phyloP scores from a whole-genome alignment of 768 basidiomycete species.

The Mycena haematopus region DNA sequence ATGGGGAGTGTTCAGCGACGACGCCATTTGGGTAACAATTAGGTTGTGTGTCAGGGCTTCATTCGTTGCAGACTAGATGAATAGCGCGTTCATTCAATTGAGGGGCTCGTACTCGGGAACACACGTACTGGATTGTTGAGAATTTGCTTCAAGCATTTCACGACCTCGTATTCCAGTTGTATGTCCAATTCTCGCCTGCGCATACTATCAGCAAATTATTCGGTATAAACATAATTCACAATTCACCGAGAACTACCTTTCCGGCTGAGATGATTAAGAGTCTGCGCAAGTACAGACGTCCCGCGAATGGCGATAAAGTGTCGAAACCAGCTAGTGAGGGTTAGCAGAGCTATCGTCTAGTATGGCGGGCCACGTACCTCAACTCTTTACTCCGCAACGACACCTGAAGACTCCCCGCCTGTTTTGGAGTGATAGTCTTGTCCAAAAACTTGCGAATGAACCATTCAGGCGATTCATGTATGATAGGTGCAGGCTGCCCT shows the following conservation, averaged over 20 bases:
- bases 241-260: constrained; percentile 68
- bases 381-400: constrained; percentile 84
- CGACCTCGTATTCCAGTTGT: constrained; percentile 82
- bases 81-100: background rate
- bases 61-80: constrained; percentile 62
- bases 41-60: constrained; percentile 78
- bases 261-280: constrained; percentile 75
- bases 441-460: constrained; percentile 92
- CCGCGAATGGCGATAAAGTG: constrained; percentile 79
- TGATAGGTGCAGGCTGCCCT: constrained; percentile 57
- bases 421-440: constrained; percentile 80
- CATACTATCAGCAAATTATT: constrained; percentile 11
- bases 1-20: constrained; percentile 82
- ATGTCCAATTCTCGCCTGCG: constrained; percentile 68
- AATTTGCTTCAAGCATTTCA: constrained; percentile 85
- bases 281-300: constrained; percentile 84
- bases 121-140: constrained; percentile 67
- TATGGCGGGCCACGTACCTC: constrained; percentile 54
- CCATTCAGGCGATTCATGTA: constrained; percentile 87
- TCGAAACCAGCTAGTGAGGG: constrained; percentile 71
- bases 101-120: constrained; percentile 18
- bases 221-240: background rate
- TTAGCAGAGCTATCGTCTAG: constrained; percentile 27
- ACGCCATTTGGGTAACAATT: constrained; percentile 80
- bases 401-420: constrained; percentile 76